Evolutionary conservation across 805 yeast genomes (phyloP).

Genomic region (Citeromyces matritensis): DNA sequence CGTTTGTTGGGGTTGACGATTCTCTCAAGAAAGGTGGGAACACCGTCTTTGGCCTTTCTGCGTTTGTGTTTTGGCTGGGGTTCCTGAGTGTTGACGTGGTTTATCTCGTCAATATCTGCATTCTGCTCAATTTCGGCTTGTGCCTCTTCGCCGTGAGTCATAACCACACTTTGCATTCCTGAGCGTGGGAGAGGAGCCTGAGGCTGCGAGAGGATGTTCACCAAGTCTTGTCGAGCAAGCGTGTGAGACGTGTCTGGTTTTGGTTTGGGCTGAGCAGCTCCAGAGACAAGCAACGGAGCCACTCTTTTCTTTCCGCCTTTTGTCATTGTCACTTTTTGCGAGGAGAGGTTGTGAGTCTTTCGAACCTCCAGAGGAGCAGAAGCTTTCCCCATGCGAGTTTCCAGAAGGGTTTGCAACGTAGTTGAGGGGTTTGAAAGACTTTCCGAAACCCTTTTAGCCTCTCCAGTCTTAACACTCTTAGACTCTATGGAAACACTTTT

Average conservation of each 20-base stretch:
- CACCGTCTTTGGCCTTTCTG: conserved; percentile 12
- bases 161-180: conserved; percentile 51
- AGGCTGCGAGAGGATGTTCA: conserved; percentile 8
- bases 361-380: too few relatives aligned
- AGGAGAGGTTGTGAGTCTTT: conserved; percentile 5
- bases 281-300: conserved; percentile 50
- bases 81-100: conserved; percentile 8
- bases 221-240: conserved; percentile 24
- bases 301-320: conserved; percentile 70
- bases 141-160: conserved; percentile 31
- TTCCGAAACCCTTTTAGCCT: too few relatives aligned
- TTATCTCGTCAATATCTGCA: conserved; percentile 28
- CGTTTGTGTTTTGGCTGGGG: conserved; percentile 8
- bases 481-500: too few relatives aligned
- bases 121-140: conserved; percentile 10
- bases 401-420: conserved; percentile 12
- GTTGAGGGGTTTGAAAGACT: conserved; percentile 10
- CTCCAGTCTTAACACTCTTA: too few relatives aligned
- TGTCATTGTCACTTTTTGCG: conserved; percentile 43
- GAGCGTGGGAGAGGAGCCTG: conserved; percentile 30
- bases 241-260: conserved; percentile 9
- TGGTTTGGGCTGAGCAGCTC: conserved; percentile 15
- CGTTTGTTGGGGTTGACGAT: conserved; percentile 15
- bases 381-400: conserved; percentile 4
- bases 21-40: conserved; percentile 16